Conservation (phyloP, 805 yeast species). For the Metschnikowia continentalis region DNA sequence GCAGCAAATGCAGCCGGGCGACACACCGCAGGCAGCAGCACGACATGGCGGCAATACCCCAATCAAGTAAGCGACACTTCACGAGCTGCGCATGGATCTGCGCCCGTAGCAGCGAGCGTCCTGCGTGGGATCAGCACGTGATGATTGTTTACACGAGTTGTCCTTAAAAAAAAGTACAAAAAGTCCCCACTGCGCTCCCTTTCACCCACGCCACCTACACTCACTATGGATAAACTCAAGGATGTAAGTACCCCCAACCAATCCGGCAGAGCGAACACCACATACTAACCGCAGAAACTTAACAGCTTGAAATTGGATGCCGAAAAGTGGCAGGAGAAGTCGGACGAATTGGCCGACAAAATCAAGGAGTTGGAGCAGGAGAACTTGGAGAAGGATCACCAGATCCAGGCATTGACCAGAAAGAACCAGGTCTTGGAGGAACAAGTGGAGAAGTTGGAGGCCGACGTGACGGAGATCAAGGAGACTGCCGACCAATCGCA, state of each 20-base stretch:
- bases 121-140: slow-evolving; percentile 15
- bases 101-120: slow-evolving; percentile 1
- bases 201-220: slow-evolving; percentile 6
- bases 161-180: slow-evolving; percentile 14
- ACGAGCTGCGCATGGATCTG: not conserved
- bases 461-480: slow-evolving; percentile 70
- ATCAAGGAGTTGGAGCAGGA: slow-evolving; percentile 92
- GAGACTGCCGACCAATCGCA: slow-evolving; percentile 87
- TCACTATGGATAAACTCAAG: slow-evolving; percentile 55
- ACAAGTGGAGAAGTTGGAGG: slow-evolving; percentile 74
- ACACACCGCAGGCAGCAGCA: not conserved
- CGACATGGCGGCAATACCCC: not conserved
- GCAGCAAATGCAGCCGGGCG: not conserved
- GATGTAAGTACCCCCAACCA: slow-evolving; percentile 40
- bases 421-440: slow-evolving; percentile 87
- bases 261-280: too few species aligned
- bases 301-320: slow-evolving; percentile 88
- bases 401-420: slow-evolving; percentile 86
- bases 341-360: slow-evolving; percentile 77
- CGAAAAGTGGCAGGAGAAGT: slow-evolving; percentile 95
- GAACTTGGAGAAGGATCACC: slow-evolving; percentile 87
- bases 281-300: slow-evolving; percentile 55
- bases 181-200: slow-evolving; percentile 9
- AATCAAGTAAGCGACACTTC: not conserved
- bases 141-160: slow-evolving; percentile 18